Percentiles rank a stretch among this genome's conserved stretches.
phyloP scores from a whole-genome alignment of 306 rosid genomes.

The Corylus heterophylla region DNA sequence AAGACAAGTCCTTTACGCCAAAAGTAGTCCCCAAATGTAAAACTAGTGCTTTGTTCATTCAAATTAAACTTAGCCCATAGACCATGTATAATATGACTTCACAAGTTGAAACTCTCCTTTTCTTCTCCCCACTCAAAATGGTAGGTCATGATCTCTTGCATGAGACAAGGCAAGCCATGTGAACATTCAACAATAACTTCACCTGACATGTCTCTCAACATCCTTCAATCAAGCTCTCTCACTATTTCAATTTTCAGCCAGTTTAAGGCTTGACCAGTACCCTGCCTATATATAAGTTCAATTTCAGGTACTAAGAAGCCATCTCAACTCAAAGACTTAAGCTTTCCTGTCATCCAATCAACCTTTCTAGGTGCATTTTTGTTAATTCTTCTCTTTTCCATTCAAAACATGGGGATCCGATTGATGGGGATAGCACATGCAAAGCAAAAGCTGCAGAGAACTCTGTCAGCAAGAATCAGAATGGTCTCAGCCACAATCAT shows the following conservation, averaged over 20 bases:
- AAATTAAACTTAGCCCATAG: slow-evolving; percentile 24
- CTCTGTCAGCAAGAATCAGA: slow-evolving; percentile 67
- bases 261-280: slow-evolving; percentile 7
- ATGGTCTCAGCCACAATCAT: slow-evolving; percentile 40
- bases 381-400: slow-evolving; percentile 5
- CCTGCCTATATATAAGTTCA: slow-evolving; percentile 25
- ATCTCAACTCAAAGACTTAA: slow-evolving; percentile 37
- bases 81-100: slow-evolving; percentile 19
- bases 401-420: slow-evolving; percentile 56
- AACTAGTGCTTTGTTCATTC: slow-evolving; percentile 27
- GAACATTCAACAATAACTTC: slow-evolving; percentile 53
- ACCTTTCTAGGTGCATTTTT: slow-evolving; percentile 3
- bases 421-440: slow-evolving; percentile 71
- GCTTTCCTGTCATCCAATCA: slow-evolving; percentile 4
- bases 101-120: slow-evolving; percentile 44
- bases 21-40: slow-evolving; percentile 37
- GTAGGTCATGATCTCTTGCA: slow-evolving; percentile 67
- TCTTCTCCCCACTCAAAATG: slow-evolving; percentile 33
- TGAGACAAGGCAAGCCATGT: slow-evolving; percentile 71
- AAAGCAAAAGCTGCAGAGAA: slow-evolving; percentile 76
- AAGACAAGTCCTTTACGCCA: slow-evolving; percentile 41
- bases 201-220: slow-evolving; percentile 78
- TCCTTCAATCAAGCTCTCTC: slow-evolving; percentile 36
- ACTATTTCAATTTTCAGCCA: slow-evolving; percentile 11
- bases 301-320: slow-evolving; percentile 34